Percentiles rank a stretch among this genome's conserved stretches.
These are phyloP conservation scores for Beauveria caledonica DNA, from an alignment of 2,329 filamentous ascomycete species.

Conservation along the genomic window DNA sequence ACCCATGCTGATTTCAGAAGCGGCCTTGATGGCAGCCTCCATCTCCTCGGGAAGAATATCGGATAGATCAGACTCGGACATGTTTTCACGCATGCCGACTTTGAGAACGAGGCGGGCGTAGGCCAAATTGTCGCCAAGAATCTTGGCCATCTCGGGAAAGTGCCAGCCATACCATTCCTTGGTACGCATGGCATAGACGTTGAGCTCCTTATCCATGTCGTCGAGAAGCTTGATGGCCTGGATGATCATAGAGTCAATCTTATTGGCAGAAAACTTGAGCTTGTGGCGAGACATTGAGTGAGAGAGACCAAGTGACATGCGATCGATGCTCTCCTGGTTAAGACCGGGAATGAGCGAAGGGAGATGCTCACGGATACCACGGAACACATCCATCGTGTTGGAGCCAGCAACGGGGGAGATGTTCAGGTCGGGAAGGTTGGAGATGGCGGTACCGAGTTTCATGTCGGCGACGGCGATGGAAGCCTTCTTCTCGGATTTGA, in stretches of 20 bases:
- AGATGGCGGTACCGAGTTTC: conserved; percentile 85
- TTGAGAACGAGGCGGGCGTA: conserved; percentile 83
- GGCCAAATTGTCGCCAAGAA: conserved; percentile 92
- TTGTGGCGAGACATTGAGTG: conserved; percentile 96
- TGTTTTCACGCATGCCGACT: conserved; percentile 82
- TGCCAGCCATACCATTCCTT: conserved; percentile 99
- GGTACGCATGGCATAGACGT: conserved; percentile 97
- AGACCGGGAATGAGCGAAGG: conserved; percentile 86
- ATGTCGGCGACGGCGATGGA: conserved; percentile 90
- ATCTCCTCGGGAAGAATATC: conserved; percentile 95
- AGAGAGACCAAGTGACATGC: conserved; percentile 92
- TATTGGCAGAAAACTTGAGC: conserved; percentile 96
- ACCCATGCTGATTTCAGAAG: conserved; percentile 96
- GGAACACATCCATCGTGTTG: conserved; percentile 70
- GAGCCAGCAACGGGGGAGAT: conserved; percentile 67
- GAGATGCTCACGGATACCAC: conserved; percentile 86
- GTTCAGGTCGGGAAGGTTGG: conserved; percentile 80
- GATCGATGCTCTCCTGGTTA: conserved; percentile 74
- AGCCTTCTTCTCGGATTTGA: conserved; percentile 97
- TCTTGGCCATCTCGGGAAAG: conserved; percentile 96
- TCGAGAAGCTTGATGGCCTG: conserved; percentile 92
- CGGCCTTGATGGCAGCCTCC: conserved; percentile 82
- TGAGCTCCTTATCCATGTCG: conserved; percentile 96
- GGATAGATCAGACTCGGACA: conserved; percentile 67
- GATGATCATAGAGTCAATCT: conserved; percentile 99